phyloP scores from a whole-genome alignment of 2,329 filamentous ascomycete genomes.

The Sodiomyces alkalinus region DNA sequence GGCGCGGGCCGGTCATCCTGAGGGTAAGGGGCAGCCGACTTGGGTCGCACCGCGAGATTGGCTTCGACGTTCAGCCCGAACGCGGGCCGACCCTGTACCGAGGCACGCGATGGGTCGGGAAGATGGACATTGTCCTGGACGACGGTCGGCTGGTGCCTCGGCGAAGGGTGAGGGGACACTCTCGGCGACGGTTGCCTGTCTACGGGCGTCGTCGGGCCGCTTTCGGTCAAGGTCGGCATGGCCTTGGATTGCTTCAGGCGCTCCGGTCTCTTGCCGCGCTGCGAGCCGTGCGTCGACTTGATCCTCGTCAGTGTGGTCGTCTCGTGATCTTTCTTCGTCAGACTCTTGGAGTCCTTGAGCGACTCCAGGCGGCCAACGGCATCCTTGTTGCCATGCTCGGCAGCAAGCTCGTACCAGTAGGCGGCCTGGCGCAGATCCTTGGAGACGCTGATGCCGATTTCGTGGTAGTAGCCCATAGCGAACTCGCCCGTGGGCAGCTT shows the following conservation, averaged over 20 bases:
- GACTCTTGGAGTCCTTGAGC: conserved; percentile 64
- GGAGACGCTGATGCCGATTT: conserved; percentile 86
- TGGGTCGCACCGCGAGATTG: conserved; percentile 24
- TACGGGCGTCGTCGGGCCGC: conserved; percentile 14
- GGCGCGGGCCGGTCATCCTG: conserved; percentile 46
- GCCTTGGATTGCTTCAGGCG: conserved; percentile 31
- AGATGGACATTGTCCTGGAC: conserved; percentile 25
- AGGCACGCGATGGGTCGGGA: conserved; percentile 29
- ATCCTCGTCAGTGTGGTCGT: conserved; percentile 79
- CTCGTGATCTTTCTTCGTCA: conserved; percentile 87
- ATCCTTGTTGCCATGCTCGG: conserved; percentile 83
- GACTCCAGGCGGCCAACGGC: conserved; percentile 70
- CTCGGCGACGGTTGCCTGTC: conserved; percentile 15
- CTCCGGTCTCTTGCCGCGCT: conserved; percentile 45
- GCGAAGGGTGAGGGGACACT: conserved; percentile 26
- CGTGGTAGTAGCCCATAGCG: conserved; percentile 91
- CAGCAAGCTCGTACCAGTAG: conserved; percentile 81
- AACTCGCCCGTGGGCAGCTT: conserved; percentile 88
- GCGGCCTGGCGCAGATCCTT: conserved; percentile 70
- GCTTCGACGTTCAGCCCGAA: conserved; percentile 35
- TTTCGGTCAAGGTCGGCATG: conserved; percentile 36
- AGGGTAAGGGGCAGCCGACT: conserved; percentile 53
- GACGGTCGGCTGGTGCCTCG: conserved; percentile 20
- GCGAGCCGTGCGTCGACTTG: conserved; percentile 63
- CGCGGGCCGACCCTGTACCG: conserved; percentile 20